Evolutionary conservation across 179 eudicot genomes (phyloP).

Genomic region (Beta lomatogona): DNA sequence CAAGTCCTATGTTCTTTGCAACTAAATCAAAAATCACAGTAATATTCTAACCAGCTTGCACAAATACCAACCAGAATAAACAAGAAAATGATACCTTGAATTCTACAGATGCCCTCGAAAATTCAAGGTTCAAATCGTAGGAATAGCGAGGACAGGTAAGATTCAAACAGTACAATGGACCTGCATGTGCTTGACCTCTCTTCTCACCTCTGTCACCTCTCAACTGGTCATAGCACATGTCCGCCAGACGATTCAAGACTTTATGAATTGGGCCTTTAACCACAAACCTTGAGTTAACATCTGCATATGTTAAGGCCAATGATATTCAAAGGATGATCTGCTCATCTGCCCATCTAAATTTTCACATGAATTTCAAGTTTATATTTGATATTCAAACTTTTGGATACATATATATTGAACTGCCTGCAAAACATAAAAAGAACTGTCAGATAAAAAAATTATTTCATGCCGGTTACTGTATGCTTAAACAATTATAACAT

Average conservation of each 20-base stretch:
- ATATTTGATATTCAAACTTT: not conserved
- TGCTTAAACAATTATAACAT: constrained; percentile 7
- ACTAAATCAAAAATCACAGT: not conserved
- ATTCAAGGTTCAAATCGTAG: constrained; percentile 66
- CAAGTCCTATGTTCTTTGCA: not conserved
- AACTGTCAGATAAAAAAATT: constrained; percentile 23
- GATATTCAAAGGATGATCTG: constrained; percentile 25
- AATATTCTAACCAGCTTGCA: not conserved
- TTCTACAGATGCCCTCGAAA: constrained; percentile 68
- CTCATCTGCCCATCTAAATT: constrained; percentile 12
- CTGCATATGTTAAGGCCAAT: constrained; percentile 57
- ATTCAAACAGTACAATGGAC: constrained; percentile 68
- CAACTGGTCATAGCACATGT: constrained; percentile 43
- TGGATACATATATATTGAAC: constrained; percentile 96
- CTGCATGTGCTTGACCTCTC: constrained; percentile 48
- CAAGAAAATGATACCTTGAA: constrained; percentile 65
- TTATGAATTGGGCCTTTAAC: constrained; percentile 89
- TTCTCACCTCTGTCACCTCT: constrained; percentile 45
- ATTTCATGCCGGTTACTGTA: constrained; percentile 11
- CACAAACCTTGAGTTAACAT: constrained; percentile 78
- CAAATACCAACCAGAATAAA: not conserved
- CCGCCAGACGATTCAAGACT: constrained; percentile 65
- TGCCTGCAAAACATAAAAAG: constrained; percentile 60
- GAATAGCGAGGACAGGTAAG: constrained; percentile 65
- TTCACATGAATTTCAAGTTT: constrained; percentile 14